Evolutionary conservation across 768 basidiomycete species (phyloP).

Genomic region (Hericium rajendrae): DNA sequence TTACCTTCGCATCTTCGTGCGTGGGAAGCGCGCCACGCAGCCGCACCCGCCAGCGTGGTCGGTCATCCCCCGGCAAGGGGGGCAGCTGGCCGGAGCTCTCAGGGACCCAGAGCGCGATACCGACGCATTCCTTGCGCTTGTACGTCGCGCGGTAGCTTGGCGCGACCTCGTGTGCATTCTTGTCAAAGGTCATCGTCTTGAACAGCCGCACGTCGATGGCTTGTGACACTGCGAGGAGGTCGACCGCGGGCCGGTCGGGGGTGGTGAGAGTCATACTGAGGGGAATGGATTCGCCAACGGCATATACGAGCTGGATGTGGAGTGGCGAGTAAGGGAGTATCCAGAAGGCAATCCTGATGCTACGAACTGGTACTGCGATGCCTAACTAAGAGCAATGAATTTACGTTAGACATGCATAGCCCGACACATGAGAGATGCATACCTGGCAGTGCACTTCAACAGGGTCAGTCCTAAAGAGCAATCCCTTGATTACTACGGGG

Average conservation of each 20-base stretch:
- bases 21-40: slow-evolving; percentile 1
- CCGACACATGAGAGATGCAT: background rate
- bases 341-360: slow-evolving; percentile 1
- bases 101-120: slow-evolving; percentile 2
- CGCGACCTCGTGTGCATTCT: background rate
- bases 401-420: background rate
- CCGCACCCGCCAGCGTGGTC: slow-evolving; percentile 1
- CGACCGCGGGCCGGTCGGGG: background rate
- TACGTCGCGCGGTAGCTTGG: background rate
- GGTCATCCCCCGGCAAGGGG: background rate
- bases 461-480: background rate
- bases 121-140: slow-evolving; percentile 1
- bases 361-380: slow-evolving; percentile 1
- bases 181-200: slow-evolving; percentile 7
- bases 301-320: background rate
- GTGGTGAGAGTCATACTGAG: slow-evolving; percentile 5
- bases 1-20: background rate
- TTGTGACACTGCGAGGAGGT: slow-evolving; percentile 1
- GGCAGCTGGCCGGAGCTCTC: background rate
- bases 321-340: background rate
- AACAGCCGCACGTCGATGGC: slow-evolving; percentile 6
- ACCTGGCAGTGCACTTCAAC: slow-evolving; percentile 10
- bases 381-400: background rate
- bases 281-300: slow-evolving; percentile 1
- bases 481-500: slow-evolving; percentile 1